A percentile compares a stretch with the other conserved stretches of the same genome.
phyloP scores from a whole-genome alignment of 1,284 basidiomycete genomes.

The Papiliotrema fonsecae region DNA sequence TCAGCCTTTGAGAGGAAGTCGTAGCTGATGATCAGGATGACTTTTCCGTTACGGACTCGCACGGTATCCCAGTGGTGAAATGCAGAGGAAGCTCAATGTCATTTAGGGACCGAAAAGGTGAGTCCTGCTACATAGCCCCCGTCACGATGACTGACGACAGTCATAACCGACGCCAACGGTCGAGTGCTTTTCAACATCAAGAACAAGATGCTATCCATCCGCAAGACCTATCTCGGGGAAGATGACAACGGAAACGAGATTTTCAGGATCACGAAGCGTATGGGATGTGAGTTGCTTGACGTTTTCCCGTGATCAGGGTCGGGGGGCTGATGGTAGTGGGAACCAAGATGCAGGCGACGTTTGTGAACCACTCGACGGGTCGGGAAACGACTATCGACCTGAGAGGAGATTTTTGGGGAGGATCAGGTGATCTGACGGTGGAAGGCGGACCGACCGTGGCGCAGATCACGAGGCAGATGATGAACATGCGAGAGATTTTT shows the following conservation, averaged over 20 bases:
- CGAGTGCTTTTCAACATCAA: constrained; percentile 33
- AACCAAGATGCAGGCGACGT: constrained; percentile 39
- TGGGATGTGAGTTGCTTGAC: constrained; percentile 24
- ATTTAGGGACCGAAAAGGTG: constrained; percentile 42
- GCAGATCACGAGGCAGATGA: constrained; percentile 35
- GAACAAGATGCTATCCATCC: constrained; percentile 34
- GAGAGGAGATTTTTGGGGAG: constrained; percentile 40
- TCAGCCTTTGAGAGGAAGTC: not conserved
- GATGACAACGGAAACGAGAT: constrained; percentile 28
- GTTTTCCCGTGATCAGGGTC: no score
- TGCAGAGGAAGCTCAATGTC: constrained; percentile 36
- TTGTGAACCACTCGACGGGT: constrained; percentile 30
- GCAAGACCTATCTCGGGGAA: constrained; percentile 32
- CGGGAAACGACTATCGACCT: constrained; percentile 25
- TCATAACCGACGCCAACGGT: constrained; percentile 37
- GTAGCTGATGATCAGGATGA: constrained; percentile 27
- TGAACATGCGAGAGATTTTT: constrained; percentile 34
- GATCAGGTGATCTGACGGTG: constrained; percentile 31
- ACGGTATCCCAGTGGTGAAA: constrained; percentile 29
- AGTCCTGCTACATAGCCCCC: not conserved
- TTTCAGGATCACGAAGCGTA: constrained; percentile 34
- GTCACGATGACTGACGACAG: constrained; percentile 13
- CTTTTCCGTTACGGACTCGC: constrained; percentile 38
- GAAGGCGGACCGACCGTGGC: constrained; percentile 34
- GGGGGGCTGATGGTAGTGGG: constrained; percentile 34